Conservation (phyloP, 768 basidiomycete species). For the Pisolithus albus region DNA sequence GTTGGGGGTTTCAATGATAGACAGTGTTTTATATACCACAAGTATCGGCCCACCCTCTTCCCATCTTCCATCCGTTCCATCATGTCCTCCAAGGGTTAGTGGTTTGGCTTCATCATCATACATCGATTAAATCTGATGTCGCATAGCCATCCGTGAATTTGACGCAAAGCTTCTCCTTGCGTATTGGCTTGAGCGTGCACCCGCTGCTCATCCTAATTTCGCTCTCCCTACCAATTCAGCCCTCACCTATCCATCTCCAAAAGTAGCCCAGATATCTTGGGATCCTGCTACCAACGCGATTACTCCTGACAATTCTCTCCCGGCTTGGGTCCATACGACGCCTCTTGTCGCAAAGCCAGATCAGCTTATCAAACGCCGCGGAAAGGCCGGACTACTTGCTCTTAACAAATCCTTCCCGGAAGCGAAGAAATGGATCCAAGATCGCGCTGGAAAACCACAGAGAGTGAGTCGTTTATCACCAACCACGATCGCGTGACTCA, state of each 20-base stretch:
- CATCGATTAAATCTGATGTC: not conserved
- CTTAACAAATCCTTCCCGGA: conserved; percentile 92
- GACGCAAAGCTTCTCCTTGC: conserved; percentile 97
- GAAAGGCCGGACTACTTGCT: conserved; percentile 92
- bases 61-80: not conserved
- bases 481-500: not conserved
- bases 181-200: conserved; percentile 93
- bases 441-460: conserved; percentile 87
- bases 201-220: conserved; percentile 63
- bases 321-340: conserved; percentile 73
- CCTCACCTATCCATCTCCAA: conserved; percentile 55
- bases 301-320: conserved; percentile 55
- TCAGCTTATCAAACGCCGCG: conserved; percentile 98
- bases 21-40: not conserved
- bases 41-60: not conserved
- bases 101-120: not conserved
- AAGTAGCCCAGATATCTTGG: conserved; percentile 86
- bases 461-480: conserved; percentile 47
- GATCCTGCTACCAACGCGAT: conserved; percentile 60
- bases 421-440: conserved; percentile 80
- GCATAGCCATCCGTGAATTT: conserved; percentile 85
- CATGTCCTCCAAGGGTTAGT: conserved; percentile 30
- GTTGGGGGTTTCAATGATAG: conserved; percentile 17
- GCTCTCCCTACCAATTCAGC: conserved; percentile 35
- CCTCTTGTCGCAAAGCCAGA: conserved; percentile 96